Evolutionary conservation across 2,329 filamentous ascomycete genomes (phyloP).

Genomic region (Fusarium sp.): DNA sequence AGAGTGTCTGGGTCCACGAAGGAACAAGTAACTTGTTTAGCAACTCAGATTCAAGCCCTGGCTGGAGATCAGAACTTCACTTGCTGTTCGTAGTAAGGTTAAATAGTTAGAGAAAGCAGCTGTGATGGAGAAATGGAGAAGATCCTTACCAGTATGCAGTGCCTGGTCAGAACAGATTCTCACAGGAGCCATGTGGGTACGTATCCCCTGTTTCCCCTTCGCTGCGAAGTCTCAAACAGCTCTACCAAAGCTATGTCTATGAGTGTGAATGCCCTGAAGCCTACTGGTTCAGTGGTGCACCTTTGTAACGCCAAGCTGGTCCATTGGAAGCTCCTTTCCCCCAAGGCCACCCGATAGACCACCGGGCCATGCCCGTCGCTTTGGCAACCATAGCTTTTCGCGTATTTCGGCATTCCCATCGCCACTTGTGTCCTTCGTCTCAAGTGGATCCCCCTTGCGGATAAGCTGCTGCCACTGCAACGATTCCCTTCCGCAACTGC

Average conservation of each 20-base stretch:
- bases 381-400: neutral
- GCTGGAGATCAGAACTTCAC: too few species aligned
- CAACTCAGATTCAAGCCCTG: too few species aligned
- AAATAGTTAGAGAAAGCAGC: too few species aligned
- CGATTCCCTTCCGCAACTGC: too few species aligned
- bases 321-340: neutral
- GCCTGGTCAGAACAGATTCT: neutral
- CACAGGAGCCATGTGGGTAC: neutral
- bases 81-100: rapidly evolving
- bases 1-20: neutral
- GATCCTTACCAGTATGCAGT: neutral
- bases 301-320: too few species aligned
- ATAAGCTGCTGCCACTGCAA: neutral
- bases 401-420: too few species aligned
- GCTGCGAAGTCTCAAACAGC: too few species aligned
- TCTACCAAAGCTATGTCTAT: too few species aligned
- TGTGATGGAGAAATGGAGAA: too few species aligned
- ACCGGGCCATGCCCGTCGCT: neutral
- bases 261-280: neutral
- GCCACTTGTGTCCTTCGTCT: neutral
- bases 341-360: neutral
- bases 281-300: neutral
- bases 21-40: neutral
- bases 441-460: neutral
- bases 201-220: neutral